A percentile compares a stretch with the other conserved stretches of the same genome.
Evolutionary conservation across 768 basidiomycete species (phyloP).

Genomic region (Cubamyces sp.): DNA sequence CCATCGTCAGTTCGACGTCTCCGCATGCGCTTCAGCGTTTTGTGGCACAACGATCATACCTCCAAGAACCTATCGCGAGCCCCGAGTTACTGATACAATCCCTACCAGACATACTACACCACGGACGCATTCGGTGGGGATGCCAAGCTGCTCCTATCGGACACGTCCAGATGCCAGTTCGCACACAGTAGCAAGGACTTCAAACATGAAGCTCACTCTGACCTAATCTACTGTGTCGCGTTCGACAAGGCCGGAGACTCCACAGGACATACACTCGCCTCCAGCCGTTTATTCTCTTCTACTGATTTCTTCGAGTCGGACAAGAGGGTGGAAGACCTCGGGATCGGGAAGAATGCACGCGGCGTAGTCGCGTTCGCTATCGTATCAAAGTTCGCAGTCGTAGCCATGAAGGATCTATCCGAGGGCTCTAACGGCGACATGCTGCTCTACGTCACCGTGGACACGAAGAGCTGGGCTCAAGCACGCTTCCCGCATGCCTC

Average conservation of each 20-base stretch:
- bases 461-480: constrained; percentile 83
- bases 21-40: no score
- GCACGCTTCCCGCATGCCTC: constrained; percentile 93
- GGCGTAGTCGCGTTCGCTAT: constrained; percentile 95
- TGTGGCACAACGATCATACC: no score
- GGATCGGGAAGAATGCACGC: constrained; percentile 80
- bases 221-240: constrained; percentile 89
- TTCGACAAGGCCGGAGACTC: constrained; percentile 63
- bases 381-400: constrained; percentile 90
- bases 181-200: constrained; percentile 87
- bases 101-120: constrained; percentile 82
- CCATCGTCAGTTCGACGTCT: no score
- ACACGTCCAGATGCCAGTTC: constrained; percentile 84
- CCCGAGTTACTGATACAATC: background rate
- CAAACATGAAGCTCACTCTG: constrained; percentile 70
- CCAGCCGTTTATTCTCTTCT: constrained; percentile 78
- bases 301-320: constrained; percentile 80
- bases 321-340: constrained; percentile 77
- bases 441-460: constrained; percentile 84
- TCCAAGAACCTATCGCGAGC: background rate
- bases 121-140: constrained; percentile 75
- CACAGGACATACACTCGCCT: constrained; percentile 50
- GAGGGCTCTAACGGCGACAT: constrained; percentile 65
- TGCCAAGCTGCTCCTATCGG: constrained; percentile 60
- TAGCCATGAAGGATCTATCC: constrained; percentile 77